Conservation (phyloP, 192 early-diverging fungal genomes). For the Backusella mclennaniae region DNA sequence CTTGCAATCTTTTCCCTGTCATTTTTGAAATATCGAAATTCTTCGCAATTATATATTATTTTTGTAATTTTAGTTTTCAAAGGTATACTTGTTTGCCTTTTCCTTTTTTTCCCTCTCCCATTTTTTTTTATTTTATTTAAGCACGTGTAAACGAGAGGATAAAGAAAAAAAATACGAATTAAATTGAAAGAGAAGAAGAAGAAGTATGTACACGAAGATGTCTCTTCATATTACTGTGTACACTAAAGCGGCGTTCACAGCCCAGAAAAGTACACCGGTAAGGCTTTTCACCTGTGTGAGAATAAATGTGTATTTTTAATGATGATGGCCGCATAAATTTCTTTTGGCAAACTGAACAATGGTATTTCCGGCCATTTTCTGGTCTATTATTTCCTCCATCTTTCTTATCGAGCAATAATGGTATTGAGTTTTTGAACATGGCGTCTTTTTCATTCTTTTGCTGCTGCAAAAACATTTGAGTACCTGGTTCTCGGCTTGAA, state of each 20-base stretch:
- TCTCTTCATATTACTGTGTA: slow-evolving; percentile 19
- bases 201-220: slow-evolving; percentile 8
- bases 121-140: too few relatives aligned
- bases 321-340: slow-evolving; percentile 16
- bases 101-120: too few relatives aligned
- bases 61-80: too few relatives aligned
- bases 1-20: too few relatives aligned
- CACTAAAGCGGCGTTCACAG: slow-evolving; percentile 19
- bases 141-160: too few relatives aligned
- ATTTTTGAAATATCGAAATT: too few relatives aligned
- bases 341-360: slow-evolving; percentile 8
- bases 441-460: background rate
- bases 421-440: background rate
- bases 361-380: background rate
- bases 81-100: too few relatives aligned
- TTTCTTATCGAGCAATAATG: background rate
- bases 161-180: too few relatives aligned
- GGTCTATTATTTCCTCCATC: background rate
- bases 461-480: background rate
- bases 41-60: too few relatives aligned
- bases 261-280: slow-evolving; percentile 1
- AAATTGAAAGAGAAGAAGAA: background rate
- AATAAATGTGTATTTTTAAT: slow-evolving; percentile 10
- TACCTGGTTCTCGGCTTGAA: background rate
- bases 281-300: slow-evolving; percentile 23